Evolutionary conservation across 2,329 filamentous ascomycete species (phyloP).

Genomic region (Ampelomyces quisqualis): DNA sequence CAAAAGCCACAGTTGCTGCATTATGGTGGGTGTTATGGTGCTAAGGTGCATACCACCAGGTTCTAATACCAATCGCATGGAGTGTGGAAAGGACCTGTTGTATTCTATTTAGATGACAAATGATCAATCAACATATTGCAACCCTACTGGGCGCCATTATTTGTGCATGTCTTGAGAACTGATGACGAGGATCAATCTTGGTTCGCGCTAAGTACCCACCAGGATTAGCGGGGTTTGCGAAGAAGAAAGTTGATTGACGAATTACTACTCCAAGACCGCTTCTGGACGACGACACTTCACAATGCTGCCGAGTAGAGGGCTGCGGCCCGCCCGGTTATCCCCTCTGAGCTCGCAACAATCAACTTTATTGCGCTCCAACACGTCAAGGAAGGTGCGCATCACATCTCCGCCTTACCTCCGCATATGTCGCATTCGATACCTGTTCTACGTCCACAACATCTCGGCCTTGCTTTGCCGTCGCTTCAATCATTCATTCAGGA

Average conservation of each 20-base stretch:
- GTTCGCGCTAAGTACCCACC: slow-evolving; percentile 12
- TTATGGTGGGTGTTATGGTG: slow-evolving; percentile 16
- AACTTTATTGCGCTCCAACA: slow-evolving; percentile 19
- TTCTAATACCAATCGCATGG: slow-evolving; percentile 24
- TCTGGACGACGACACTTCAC: slow-evolving; percentile 37
- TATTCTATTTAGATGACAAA: slow-evolving; percentile 12
- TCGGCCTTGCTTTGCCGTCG: background rate
- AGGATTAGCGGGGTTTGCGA: slow-evolving; percentile 27
- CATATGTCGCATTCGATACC: slow-evolving; percentile 11
- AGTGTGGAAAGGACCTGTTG: slow-evolving; percentile 8
- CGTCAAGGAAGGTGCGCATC: slow-evolving; percentile 38
- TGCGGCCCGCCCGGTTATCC: slow-evolving; percentile 40
- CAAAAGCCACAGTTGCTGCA: slow-evolving; percentile 8
- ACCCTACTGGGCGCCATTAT: background rate
- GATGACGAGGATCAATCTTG: no score
- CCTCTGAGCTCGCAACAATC: slow-evolving; percentile 26
- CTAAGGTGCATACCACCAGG: slow-evolving; percentile 2
- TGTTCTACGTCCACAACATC: background rate
- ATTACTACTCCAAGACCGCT: slow-evolving; percentile 13
- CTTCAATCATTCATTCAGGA: background rate
- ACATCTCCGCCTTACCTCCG: slow-evolving; percentile 5
- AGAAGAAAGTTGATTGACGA: slow-evolving; percentile 28
- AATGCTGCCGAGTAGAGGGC: slow-evolving; percentile 54
- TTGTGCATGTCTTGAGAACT: background rate
- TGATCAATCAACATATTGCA: slow-evolving; percentile 9